Percentiles rank a stretch among this genome's conserved stretches.
Conservation (phyloP, 495 filamentous ascomycete genomes). For the Lasiosphaeria miniovina region DNA sequence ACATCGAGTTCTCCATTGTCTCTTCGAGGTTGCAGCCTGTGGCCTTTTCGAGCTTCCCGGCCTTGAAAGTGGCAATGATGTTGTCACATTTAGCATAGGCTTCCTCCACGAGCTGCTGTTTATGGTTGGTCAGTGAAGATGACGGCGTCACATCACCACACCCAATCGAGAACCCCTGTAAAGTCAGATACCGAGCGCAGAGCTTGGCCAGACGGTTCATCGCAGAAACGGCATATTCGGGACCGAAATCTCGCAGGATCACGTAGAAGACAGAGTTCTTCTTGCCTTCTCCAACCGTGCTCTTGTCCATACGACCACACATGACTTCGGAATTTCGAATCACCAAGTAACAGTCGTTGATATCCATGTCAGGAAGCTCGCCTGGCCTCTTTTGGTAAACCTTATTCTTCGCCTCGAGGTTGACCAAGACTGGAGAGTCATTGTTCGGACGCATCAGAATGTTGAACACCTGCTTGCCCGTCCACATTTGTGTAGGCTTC, state of each 20-base stretch:
- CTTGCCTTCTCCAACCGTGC: constrained; percentile 90
- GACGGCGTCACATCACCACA: constrained; percentile 91
- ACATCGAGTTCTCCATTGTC: constrained; percentile 87
- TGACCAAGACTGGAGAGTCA: constrained; percentile 74
- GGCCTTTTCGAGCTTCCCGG: constrained; percentile 74
- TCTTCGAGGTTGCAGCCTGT: constrained; percentile 86
- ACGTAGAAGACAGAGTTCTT: constrained; percentile 98
- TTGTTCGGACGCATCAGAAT: constrained; percentile 91
- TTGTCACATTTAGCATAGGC: constrained; percentile 80
- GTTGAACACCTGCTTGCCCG: constrained; percentile 96
- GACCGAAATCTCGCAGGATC: constrained; percentile 89
- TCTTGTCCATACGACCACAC: constrained; percentile 98
- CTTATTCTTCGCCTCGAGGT: constrained; percentile 89
- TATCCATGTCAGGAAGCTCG: constrained; percentile 68
- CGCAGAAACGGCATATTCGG: constrained; percentile 78
- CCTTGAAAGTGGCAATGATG: constrained; percentile 78
- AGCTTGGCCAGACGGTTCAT: constrained; percentile 95
- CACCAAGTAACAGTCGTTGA: constrained; percentile 82
- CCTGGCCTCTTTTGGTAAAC: constrained; percentile 58
- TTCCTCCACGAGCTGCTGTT: constrained; percentile 68
- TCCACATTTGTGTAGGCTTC: constrained; percentile 88
- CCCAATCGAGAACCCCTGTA: constrained; percentile 93
- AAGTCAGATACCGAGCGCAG: constrained; percentile 81
- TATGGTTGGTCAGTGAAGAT: constrained; percentile 60
- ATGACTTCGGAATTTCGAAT: constrained; percentile 96